phyloP scores from a whole-genome alignment of 1,139 yeast species.

The Scheffersomyces stambukii region DNA sequence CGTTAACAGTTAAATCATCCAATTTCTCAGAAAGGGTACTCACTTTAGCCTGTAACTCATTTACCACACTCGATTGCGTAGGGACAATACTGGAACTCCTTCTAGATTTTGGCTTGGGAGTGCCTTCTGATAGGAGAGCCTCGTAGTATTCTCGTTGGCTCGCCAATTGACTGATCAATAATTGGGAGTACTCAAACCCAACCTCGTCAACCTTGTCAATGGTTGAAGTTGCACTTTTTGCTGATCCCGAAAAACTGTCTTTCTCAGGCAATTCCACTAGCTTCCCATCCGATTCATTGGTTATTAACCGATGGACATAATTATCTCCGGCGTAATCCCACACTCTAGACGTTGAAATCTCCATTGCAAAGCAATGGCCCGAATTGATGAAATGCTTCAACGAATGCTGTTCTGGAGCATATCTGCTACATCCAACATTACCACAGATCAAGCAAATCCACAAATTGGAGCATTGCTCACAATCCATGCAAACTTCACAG shows the following conservation, averaged over 20 bases:
- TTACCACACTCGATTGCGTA: constrained; percentile 5
- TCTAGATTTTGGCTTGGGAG: constrained; percentile 18
- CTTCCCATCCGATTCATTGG: constrained; percentile 83
- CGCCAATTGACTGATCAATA: constrained; percentile 75
- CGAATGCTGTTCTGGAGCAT: constrained; percentile 79
- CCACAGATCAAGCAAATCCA: constrained; percentile 49
- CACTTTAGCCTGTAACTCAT: constrained; percentile 33
- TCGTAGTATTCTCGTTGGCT: constrained; percentile 90
- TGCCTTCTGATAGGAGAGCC: constrained; percentile 45
- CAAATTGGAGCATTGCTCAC: constrained; percentile 25
- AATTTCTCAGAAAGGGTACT: constrained; percentile 24
- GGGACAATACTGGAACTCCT: constrained; percentile 14
- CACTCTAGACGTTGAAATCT: constrained; percentile 74
- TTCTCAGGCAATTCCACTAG: constrained; percentile 64
- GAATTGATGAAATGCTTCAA: constrained; percentile 73
- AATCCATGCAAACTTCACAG: constrained; percentile 33
- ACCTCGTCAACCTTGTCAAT: constrained; percentile 45
- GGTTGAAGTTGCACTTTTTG: constrained; percentile 4
- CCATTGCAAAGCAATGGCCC: constrained; percentile 93
- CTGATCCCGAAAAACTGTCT: constrained; percentile 6
- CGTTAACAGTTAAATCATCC: constrained; percentile 18
- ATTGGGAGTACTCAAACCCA: constrained; percentile 76
- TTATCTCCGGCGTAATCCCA: constrained; percentile 96
- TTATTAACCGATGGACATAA: constrained; percentile 82
- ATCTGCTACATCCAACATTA: constrained; percentile 52